Conservation (phyloP, 2,329 filamentous ascomycete genomes). For the Monilinia fructicola region DNA sequence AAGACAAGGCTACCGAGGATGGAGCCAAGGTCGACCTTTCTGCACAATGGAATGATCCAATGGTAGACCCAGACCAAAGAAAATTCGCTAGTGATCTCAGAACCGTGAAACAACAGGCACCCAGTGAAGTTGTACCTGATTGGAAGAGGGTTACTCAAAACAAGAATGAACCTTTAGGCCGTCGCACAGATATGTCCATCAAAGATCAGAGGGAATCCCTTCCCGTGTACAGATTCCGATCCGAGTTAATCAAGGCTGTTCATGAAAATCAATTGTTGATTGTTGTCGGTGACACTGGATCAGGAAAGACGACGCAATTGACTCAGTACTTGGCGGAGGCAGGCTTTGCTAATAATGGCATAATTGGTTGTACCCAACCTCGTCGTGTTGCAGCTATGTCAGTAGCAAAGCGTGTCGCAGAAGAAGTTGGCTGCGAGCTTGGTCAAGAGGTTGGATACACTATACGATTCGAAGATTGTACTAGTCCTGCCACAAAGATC, state of each 20-base stretch:
- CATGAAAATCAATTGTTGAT: conserved; percentile 87
- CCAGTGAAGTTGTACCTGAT: conserved; percentile 73
- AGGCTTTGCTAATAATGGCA: conserved; percentile 81
- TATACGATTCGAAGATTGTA: conserved; percentile 95
- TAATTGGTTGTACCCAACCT: conserved; percentile 95
- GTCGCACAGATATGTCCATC: conserved; percentile 86
- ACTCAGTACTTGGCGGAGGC: conserved; percentile 94
- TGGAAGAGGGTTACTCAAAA: conserved; percentile 85
- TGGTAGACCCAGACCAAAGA: conserved; percentile 80
- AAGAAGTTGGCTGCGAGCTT: conserved; percentile 89
- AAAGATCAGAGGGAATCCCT: conserved; percentile 90
- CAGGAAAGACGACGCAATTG: conserved; percentile 94
- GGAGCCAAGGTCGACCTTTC: conserved; percentile 77
- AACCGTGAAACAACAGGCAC: conserved; percentile 59
- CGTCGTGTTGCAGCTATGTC: conserved; percentile 97
- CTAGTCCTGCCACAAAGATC: conserved; percentile 82
- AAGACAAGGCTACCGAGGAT: conserved; percentile 73
- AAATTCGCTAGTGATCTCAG: conserved; percentile 88
- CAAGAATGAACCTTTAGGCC: conserved; percentile 79
- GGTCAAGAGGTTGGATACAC: conserved; percentile 95
- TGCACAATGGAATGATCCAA: conserved; percentile 94
- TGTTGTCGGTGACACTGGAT: conserved; percentile 95
- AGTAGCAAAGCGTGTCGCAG: conserved; percentile 92
- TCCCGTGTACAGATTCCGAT: conserved; percentile 85
- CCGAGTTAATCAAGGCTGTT: conserved; percentile 83